Evolutionary conservation across 2,329 filamentous ascomycete species (phyloP).

Genomic region (Claviceps sp.): DNA sequence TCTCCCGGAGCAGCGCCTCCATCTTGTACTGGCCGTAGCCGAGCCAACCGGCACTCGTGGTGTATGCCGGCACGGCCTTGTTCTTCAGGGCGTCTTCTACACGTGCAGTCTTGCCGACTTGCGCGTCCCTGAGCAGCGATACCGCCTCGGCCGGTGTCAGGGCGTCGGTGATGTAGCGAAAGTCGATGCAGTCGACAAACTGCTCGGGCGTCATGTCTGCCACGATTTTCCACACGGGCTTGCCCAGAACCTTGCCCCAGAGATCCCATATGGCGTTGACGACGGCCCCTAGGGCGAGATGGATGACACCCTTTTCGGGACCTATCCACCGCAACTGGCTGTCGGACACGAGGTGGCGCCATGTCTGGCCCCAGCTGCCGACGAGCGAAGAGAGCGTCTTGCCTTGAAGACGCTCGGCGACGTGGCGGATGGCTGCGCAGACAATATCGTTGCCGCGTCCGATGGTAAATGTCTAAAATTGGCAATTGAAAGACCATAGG

Average conservation of each 20-base stretch:
- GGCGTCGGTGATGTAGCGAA: slow-evolving; percentile 90
- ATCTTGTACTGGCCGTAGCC: slow-evolving; percentile 83
- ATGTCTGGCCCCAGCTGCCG: slow-evolving; percentile 72
- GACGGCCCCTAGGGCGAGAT: slow-evolving; percentile 77
- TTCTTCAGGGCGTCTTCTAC: slow-evolving; percentile 60
- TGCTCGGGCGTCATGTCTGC: slow-evolving; percentile 83
- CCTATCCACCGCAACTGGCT: slow-evolving; percentile 88
- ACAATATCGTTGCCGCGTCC: slow-evolving; percentile 88
- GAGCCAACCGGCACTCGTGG: slow-evolving; percentile 83
- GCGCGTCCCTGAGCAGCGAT: slow-evolving; percentile 50
- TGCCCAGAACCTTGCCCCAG: slow-evolving; percentile 77
- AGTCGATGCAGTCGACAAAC: slow-evolving; percentile 80
- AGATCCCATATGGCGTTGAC: slow-evolving; percentile 91
- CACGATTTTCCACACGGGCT: slow-evolving; percentile 84
- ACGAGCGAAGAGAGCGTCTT: slow-evolving; percentile 67
- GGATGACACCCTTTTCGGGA: slow-evolving; percentile 86
- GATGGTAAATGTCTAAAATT: slow-evolving; percentile 59
- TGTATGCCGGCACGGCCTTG: slow-evolving; percentile 77
- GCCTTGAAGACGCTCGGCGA: slow-evolving; percentile 63
- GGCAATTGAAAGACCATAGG: neutral
- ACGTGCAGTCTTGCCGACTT: slow-evolving; percentile 55
- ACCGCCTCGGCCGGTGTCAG: slow-evolving; percentile 76
- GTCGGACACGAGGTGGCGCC: slow-evolving; percentile 85
- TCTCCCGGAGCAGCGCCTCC: slow-evolving; percentile 59
- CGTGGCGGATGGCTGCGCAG: slow-evolving; percentile 67